These are phyloP conservation scores for Saturnispora gosingensis DNA, from an alignment of 805 yeast species.

Conservation along the genomic window DNA sequence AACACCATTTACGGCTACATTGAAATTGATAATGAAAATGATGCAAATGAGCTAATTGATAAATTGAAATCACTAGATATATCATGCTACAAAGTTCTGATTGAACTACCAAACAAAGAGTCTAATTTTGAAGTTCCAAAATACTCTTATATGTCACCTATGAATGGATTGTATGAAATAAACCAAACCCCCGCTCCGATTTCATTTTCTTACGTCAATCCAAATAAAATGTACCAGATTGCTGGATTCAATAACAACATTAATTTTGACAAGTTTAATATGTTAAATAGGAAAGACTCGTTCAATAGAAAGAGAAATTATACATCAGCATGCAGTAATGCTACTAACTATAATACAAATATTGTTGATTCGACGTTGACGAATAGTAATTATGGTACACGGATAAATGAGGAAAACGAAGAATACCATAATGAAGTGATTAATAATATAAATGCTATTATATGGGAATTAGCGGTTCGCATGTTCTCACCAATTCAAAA, in stretches of 20 bases:
- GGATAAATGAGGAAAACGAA: background rate
- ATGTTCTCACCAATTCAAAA: conserved; percentile 8
- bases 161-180: background rate
- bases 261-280: conserved; percentile 14
- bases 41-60: conserved; percentile 19
- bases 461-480: conserved; percentile 19
- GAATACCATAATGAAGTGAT: conserved; percentile 1
- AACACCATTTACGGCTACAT: conserved; percentile 24
- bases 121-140: conserved; percentile 8
- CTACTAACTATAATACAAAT: background rate
- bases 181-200: background rate
- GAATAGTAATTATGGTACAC: background rate
- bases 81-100: conserved; percentile 23
- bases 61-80: conserved; percentile 18
- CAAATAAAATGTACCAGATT: conserved; percentile 21
- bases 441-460: conserved; percentile 15
- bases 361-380: background rate
- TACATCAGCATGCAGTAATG: background rate
- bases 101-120: conserved; percentile 20
- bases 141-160: conserved; percentile 6
- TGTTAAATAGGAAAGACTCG: conserved; percentile 9
- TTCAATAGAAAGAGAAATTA: conserved; percentile 3
- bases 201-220: conserved; percentile 22
- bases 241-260: conserved; percentile 21
- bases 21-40: conserved; percentile 20